Conservation (phyloP, 2,329 filamentous ascomycete genomes). For the Fusarium pseudoanthophilum region DNA sequence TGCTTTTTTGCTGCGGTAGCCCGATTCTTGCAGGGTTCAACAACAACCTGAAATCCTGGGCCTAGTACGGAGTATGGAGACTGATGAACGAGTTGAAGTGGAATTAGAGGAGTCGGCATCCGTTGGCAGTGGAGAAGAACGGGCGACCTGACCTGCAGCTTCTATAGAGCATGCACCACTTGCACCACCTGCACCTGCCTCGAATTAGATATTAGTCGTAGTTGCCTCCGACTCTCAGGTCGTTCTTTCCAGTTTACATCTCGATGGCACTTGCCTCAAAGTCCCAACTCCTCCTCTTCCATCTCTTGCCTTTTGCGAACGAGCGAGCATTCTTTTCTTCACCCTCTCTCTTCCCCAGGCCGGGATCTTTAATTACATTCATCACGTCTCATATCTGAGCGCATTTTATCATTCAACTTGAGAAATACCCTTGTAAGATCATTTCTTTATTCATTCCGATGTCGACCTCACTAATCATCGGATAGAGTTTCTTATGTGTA, state of each 20-base stretch:
- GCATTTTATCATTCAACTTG: constrained; percentile 5
- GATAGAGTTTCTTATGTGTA: constrained; percentile 11
- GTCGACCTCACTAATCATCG: constrained; percentile 6
- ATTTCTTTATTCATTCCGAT: constrained; percentile 22
- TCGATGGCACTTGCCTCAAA: constrained; percentile 19
- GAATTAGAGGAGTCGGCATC: constrained; percentile 29
- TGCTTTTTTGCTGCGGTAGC: constrained; percentile 35
- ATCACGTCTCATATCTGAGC: constrained; percentile 6
- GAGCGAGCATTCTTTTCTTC: background rate
- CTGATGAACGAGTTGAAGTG: background rate
- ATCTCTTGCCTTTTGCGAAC: background rate
- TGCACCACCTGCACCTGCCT: constrained; percentile 4
- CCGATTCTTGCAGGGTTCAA: constrained; percentile 39
- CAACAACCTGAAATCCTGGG: constrained; percentile 26
- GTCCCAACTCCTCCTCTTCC: background rate
- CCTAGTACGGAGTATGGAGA: constrained; percentile 2
- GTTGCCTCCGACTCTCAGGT: background rate
- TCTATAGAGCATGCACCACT: background rate
- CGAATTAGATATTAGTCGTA: constrained; percentile 2
- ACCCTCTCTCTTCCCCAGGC: constrained; percentile 13
- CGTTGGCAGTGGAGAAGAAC: constrained; percentile 28
- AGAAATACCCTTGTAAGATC: constrained; percentile 21
- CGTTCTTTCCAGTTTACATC: constrained; percentile 1
- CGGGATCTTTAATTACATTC: constrained; percentile 30
- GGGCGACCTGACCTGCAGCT: constrained; percentile 16